Base-by-base conservation (phyloP, 495 filamentous ascomycete species). In the Astrothelium macrocarpum region DNA sequence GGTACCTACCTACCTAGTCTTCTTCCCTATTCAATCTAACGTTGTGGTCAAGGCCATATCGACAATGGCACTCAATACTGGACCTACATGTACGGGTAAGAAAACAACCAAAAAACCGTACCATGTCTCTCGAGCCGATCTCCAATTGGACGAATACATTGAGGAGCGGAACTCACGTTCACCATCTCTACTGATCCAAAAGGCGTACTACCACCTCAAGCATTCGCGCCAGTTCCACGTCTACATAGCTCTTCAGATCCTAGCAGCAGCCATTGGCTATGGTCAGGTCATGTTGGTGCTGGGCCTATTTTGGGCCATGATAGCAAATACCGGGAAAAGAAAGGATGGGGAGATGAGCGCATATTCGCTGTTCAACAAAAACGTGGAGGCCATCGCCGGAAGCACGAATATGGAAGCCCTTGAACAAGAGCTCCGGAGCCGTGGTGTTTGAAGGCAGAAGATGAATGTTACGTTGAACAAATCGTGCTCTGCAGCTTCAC, bases 301-400 rank as follows among this genome's bases (percentile, higher is more conserved):
- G 62, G 73, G 73, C 71, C 62, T 75, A 42, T 43, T 75, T 32
- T 75, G 73, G 73, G 74, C 74, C 65, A 70, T 70, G 62, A 68
- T 70, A 61, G 70, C 62, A 18, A 75, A 74, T 36, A 75, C 73
- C 39, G 65, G 72, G n/a, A 65, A 65, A 63, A 65, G 72, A 46
- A 70, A 68, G 59, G 59, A 67, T 32, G 73, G 72, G 25, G 73
- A 74, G 59, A 73, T 73, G 45, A 73, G 72, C 34, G 73, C 72
- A 16, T 74, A 75, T 67, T 74, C 70, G 23, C 56, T 74, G 12
- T 73, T 74, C 59, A 73, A 74, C 28, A 58, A 73, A 53, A 66
- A 68, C 64, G 39, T 70, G 14, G 65, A 75, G 70, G 73, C 67
- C 49, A 56, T 56, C 2, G 49, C 49, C 16, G 49, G 49, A 2